A percentile compares a stretch with the other conserved stretches of the same genome.
These are phyloP conservation scores for Fusarium lateritium DNA, from an alignment of 2,329 filamentous ascomycete genomes.

Conservation along the genomic window DNA sequence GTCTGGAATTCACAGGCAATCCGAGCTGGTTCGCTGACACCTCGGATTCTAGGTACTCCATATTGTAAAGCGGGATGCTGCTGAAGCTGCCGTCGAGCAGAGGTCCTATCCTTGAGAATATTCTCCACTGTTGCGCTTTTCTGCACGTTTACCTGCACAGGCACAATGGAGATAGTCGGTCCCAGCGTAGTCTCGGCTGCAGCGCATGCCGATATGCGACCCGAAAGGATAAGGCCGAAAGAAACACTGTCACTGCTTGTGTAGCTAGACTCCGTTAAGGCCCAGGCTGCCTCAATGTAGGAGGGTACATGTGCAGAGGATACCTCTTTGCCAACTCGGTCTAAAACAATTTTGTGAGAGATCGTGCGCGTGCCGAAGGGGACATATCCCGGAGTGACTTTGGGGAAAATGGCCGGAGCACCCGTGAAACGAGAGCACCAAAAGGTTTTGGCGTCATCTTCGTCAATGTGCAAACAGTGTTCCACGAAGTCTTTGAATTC, in stretches of 20 bases:
- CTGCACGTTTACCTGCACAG: conserved; percentile 10
- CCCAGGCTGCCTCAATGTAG: conserved; percentile 14
- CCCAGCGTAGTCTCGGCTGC: conserved; percentile 12
- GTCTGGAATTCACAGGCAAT: background rate
- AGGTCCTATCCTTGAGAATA: conserved; percentile 7
- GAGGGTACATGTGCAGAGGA: background rate
- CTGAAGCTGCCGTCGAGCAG: background rate
- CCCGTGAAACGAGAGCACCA: conserved; percentile 13
- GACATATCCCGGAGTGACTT: background rate
- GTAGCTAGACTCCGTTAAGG: conserved; percentile 9
- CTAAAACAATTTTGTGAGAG: background rate
- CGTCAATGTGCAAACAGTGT: no score
- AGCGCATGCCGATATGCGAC: conserved; percentile 8
- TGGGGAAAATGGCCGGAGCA: conserved; percentile 10
- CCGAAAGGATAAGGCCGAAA: conserved; percentile 11
- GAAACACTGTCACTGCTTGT: conserved; percentile 7
- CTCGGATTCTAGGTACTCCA: background rate
- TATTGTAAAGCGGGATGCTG: background rate
- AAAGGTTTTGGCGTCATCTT: conserved; percentile 1
- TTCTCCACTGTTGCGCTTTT: conserved; percentile 4
- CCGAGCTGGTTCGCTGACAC: background rate
- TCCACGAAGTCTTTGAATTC: no score
- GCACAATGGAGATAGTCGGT: conserved; percentile 12
- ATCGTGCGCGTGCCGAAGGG: conserved; percentile 3
- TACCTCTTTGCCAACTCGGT: background rate